phyloP scores from a whole-genome alignment of 495 filamentous ascomycete genomes.

The Darksidea phi region DNA sequence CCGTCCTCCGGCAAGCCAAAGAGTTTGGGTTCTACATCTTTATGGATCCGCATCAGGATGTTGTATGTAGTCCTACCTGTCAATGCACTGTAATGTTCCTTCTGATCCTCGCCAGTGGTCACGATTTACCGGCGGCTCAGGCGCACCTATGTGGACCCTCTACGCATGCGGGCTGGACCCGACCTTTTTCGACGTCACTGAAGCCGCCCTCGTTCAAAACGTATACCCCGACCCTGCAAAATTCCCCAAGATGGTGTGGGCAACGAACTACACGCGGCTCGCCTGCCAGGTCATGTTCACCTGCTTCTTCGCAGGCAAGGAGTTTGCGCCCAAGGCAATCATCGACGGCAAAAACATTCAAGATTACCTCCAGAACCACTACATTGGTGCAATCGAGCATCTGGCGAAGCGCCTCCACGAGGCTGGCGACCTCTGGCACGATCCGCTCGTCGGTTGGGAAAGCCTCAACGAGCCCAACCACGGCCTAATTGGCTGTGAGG shows the following conservation, averaged over 20 bases:
- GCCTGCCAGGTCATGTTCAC: slow-evolving; percentile 91
- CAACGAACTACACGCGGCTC: slow-evolving; percentile 89
- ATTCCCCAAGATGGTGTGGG: slow-evolving; percentile 99
- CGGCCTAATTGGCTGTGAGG: slow-evolving; percentile 81
- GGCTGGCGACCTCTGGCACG: slow-evolving; percentile 82
- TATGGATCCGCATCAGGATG: slow-evolving; percentile 97
- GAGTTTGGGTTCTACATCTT: slow-evolving; percentile 92
- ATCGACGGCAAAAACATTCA: slow-evolving; percentile 95
- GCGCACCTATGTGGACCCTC: slow-evolving; percentile 95
- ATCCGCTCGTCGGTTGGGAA: slow-evolving; percentile 93
- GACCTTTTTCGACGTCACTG: slow-evolving; percentile 74
- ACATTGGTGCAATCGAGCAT: slow-evolving; percentile 72
- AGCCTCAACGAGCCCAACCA: slow-evolving; percentile 92
- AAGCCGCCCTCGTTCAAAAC: slow-evolving; percentile 93
- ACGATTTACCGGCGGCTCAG: slow-evolving; percentile 86
- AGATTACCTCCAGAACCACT: slow-evolving; percentile 90
- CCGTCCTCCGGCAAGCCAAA: slow-evolving; percentile 77
- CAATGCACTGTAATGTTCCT: neutral
- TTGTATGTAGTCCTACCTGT: slow-evolving; percentile 55
- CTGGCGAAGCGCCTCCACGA: slow-evolving; percentile 83
- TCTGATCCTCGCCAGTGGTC: slow-evolving; percentile 69
- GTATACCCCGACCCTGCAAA: slow-evolving; percentile 80
- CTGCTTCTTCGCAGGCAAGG: slow-evolving; percentile 85
- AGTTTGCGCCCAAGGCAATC: slow-evolving; percentile 94
- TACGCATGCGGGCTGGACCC: slow-evolving; percentile 93